These are phyloP conservation scores for Suhomyces vadensis DNA, from an alignment of 805 yeast genomes.

Conservation along the genomic window DNA sequence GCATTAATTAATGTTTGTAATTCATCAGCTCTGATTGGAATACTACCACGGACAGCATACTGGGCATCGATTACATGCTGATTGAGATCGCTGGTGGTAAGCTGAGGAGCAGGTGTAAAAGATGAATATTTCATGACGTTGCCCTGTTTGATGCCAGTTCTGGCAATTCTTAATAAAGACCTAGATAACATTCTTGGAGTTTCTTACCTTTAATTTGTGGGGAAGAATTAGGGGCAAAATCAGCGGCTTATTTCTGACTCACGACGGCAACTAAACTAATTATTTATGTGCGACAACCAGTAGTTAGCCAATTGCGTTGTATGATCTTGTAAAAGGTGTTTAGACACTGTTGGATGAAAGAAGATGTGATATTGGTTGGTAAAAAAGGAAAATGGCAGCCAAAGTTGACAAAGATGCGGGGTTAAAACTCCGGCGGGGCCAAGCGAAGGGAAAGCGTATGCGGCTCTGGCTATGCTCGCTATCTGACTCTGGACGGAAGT, in stretches of 20 bases:
- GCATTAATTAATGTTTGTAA: slow-evolving; percentile 54
- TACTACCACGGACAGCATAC: slow-evolving; percentile 93
- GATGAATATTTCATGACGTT: slow-evolving; percentile 13
- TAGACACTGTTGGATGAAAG: too few relatives aligned
- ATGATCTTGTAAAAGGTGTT: too few relatives aligned
- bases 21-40: slow-evolving; percentile 93
- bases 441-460: too few relatives aligned
- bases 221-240: background rate
- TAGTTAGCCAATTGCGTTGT: background rate
- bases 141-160: background rate
- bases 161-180: background rate
- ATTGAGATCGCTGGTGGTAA: slow-evolving; percentile 55
- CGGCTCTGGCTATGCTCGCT: too few relatives aligned
- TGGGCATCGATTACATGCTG: slow-evolving; percentile 77
- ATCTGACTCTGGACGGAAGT: too few relatives aligned
- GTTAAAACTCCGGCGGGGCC: too few relatives aligned
- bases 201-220: background rate
- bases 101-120: slow-evolving; percentile 19
- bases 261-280: background rate
- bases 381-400: too few relatives aligned
- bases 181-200: background rate
- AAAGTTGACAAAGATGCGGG: too few relatives aligned
- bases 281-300: background rate
- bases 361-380: too few relatives aligned
- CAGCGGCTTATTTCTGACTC: background rate